A percentile compares a stretch with the other conserved stretches of the same genome.
Conservation (phyloP, 2,329 filamentous ascomycete species). For the Pseudocercospora fuligena region DNA sequence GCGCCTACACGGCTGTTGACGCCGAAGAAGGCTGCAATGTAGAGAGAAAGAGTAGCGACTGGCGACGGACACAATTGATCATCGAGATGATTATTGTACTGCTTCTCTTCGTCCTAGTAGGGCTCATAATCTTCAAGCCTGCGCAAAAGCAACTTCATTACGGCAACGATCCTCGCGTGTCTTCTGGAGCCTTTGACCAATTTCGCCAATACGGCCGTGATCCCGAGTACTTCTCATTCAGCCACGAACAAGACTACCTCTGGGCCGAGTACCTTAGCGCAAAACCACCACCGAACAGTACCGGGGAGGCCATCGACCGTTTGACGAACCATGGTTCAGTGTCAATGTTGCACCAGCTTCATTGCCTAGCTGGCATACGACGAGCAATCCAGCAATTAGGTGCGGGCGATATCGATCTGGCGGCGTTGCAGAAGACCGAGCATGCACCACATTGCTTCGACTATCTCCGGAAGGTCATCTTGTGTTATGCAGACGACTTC, state of each 20-base stretch:
- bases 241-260: conserved; percentile 4
- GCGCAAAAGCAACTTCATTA: neutral
- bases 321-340: conserved; percentile 10
- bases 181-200: neutral
- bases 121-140: neutral
- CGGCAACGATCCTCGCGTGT: neutral
- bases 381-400: conserved; percentile 10
- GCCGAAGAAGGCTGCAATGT: neutral
- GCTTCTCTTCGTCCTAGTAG: neutral
- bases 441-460: conserved; percentile 17
- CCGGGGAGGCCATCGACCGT: neutral
- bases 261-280: conserved; percentile 14
- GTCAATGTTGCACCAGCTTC: conserved; percentile 13
- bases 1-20: neutral
- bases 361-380: conserved; percentile 14
- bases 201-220: conserved; percentile 6
- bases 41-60: neutral
- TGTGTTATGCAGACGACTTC: conserved; percentile 16
- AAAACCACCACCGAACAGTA: conserved; percentile 9
- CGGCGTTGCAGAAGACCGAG: conserved; percentile 3
- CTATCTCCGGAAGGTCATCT: conserved; percentile 11
- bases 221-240: conserved; percentile 14
- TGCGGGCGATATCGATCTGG: conserved; percentile 1
- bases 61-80: neutral
- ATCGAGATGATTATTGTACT: neutral